These are phyloP conservation scores for Lachnum nothofagi DNA, from an alignment of 2,329 filamentous ascomycete genomes.

Conservation along the genomic window DNA sequence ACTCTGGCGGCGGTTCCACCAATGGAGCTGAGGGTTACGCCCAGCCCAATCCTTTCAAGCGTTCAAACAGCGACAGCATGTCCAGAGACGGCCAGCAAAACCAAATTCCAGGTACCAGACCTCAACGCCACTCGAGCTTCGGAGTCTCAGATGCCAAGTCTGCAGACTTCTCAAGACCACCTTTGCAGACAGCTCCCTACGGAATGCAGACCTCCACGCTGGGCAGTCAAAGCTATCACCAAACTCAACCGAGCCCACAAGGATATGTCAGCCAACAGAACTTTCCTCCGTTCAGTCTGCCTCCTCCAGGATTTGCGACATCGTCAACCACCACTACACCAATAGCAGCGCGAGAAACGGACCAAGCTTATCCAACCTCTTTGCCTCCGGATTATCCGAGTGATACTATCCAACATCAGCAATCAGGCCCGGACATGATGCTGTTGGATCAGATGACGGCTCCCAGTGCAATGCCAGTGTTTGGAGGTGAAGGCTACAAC, in stretches of 20 bases:
- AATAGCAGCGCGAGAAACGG: conserved; percentile 24
- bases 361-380: conserved; percentile 28
- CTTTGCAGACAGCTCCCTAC: conserved; percentile 46
- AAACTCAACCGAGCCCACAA: conserved; percentile 43
- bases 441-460: conserved; percentile 58
- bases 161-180: conserved; percentile 40
- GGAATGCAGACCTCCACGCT: conserved; percentile 50
- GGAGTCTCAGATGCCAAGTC: conserved; percentile 28
- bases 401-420: conserved; percentile 33
- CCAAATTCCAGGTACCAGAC: conserved; percentile 14
- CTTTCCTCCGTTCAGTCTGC: conserved; percentile 58
- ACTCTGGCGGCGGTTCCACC: conserved; percentile 23
- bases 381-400: conserved; percentile 30
- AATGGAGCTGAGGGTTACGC: conserved; percentile 25
- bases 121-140: conserved; percentile 30
- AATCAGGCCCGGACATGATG: conserved; percentile 47
- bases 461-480: conserved; percentile 73
- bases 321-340: conserved; percentile 35
- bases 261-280: conserved; percentile 56
- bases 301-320: conserved; percentile 52
- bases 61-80: conserved; percentile 31
- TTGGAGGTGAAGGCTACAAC: conserved; percentile 76
- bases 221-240: conserved; percentile 39
- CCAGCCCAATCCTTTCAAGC: conserved; percentile 23
- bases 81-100: conserved; percentile 21